These are phyloP conservation scores for Trebouxia gelatinosa DNA, from an alignment of 163 green algal species.

Conservation along the genomic window DNA sequence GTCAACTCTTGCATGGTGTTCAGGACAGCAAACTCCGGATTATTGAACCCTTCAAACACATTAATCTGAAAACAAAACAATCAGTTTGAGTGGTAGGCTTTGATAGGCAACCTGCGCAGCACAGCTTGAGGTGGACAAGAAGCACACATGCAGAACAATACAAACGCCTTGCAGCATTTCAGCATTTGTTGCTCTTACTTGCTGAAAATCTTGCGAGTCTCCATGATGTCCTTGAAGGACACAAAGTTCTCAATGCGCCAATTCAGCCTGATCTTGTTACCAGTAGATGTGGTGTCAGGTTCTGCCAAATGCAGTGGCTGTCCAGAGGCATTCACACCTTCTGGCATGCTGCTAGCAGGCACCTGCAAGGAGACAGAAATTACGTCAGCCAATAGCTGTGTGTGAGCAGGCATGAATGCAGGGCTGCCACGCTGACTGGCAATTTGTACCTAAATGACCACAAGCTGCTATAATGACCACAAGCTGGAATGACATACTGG, in stretches of 20 bases:
- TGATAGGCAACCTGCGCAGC: no score
- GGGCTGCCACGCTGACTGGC: no score
- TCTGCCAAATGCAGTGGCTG: slow-evolving; percentile 8
- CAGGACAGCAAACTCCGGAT: no score
- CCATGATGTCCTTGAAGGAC: slow-evolving; percentile 75
- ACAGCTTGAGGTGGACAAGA: no score
- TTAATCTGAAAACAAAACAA: slow-evolving; percentile 4
- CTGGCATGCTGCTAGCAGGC: slow-evolving; percentile 27
- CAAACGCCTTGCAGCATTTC: not conserved
- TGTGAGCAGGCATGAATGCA: no score
- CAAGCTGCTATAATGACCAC: no score
- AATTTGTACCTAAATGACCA: no score
- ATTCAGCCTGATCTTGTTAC: slow-evolving; percentile 44
- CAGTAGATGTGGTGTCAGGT: slow-evolving; percentile 25
- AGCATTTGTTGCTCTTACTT: slow-evolving; percentile 32
- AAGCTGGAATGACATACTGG: no score
- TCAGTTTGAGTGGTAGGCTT: no score
- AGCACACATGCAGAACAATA: not conserved
- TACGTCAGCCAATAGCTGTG: not conserved
- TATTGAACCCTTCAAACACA: no score
- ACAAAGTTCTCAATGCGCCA: slow-evolving; percentile 78
- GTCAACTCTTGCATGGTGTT: no score
- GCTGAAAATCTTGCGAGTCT: slow-evolving; percentile 78
- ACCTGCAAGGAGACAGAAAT: slow-evolving; percentile 37
- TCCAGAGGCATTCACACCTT: slow-evolving; percentile 3